phyloP scores from a whole-genome alignment of 345 rosid genomes.

The Pugionium dolabratum region DNA sequence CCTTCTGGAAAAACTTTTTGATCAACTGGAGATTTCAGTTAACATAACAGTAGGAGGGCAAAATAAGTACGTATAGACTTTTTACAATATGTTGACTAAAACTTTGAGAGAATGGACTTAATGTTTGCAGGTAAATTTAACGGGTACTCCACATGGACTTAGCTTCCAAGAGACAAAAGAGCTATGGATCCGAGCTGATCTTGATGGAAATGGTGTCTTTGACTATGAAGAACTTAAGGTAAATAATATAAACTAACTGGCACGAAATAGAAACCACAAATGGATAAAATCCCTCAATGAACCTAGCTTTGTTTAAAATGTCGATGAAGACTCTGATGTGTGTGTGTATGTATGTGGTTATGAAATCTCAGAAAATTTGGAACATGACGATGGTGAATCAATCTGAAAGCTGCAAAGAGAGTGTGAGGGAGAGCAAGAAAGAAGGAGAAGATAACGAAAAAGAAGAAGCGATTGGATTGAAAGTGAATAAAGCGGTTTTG shows the following conservation, averaged over 20 bases:
- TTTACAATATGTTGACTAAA: constrained; percentile 2
- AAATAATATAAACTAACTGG: background rate
- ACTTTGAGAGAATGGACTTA: background rate
- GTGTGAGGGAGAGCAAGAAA: constrained; percentile 27
- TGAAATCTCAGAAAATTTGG: constrained; percentile 46
- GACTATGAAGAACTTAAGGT: constrained; percentile 70
- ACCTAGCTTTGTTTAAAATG: background rate
- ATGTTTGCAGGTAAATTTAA: constrained; percentile 50
- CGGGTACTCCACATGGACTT: constrained; percentile 61
- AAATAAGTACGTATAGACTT: background rate
- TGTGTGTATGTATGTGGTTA: constrained; percentile 8
- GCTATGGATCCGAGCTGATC: constrained; percentile 64
- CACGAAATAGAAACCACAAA: background rate
- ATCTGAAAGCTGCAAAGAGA: constrained; percentile 34
- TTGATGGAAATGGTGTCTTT: constrained; percentile 61
- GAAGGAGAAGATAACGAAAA: constrained; percentile 22
- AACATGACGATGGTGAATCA: constrained; percentile 40
- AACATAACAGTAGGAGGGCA: background rate
- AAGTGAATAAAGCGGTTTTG: constrained; percentile 71
- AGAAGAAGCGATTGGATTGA: constrained; percentile 62
- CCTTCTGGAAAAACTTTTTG: background rate
- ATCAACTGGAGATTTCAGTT: constrained; percentile 1
- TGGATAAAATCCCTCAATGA: background rate
- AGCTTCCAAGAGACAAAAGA: constrained; percentile 61
- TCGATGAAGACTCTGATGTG: constrained; percentile 8